Evolutionary conservation across 202 grass and related monocot species (phyloP), one percentile per base, ranked within the genome.

Genomic region (Dendrocalamus latiflorus): DNA sequence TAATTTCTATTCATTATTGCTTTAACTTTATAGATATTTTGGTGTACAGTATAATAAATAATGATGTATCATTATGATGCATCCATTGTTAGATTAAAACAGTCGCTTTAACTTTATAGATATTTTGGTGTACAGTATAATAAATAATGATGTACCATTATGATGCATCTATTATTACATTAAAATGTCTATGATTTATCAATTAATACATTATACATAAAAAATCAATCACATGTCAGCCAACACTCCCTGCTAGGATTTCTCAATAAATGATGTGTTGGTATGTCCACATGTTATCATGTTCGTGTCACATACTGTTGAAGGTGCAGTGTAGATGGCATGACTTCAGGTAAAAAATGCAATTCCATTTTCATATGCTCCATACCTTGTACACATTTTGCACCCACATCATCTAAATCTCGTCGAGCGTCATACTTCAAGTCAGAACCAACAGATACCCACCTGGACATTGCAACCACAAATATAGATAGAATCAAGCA

Each of bases 361-460:
- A 30, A 28, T 69, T 76, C 36, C 20, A 45, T 37, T 9, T 84
- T 74, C 49, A 64, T 48, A 79, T 9, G 18, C 18, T 55, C 22
- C 60, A 25, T 90, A 99, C 96, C 96, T 92, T 99, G 87, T 62
- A 99, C 88, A 79, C 86, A 96, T 57, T 83, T 89, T 37, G 96
- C 96, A 87, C 96, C 96, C 76, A 94, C 96, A 74, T 99, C 96
- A 89, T 99, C 96, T 77, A 99, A 91, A 91, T 99, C 96, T 85
- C 96, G 92, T 39, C 93, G 87, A 38, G 96, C 96, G 53, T 99
- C 96, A 79, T 87, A 99, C 81, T 99, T 99, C 76, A 99, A 90
- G 76, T 99, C 96, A 54, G 96, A 99, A 78, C 93, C 93, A 81
- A 99, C 88, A 55, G 96, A 99, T 41, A 99, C 83, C 96, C 96